These are phyloP conservation scores for Pharnaceum exiguum DNA, from an alignment of 148 eudicot genomes.

Conservation along the genomic window DNA sequence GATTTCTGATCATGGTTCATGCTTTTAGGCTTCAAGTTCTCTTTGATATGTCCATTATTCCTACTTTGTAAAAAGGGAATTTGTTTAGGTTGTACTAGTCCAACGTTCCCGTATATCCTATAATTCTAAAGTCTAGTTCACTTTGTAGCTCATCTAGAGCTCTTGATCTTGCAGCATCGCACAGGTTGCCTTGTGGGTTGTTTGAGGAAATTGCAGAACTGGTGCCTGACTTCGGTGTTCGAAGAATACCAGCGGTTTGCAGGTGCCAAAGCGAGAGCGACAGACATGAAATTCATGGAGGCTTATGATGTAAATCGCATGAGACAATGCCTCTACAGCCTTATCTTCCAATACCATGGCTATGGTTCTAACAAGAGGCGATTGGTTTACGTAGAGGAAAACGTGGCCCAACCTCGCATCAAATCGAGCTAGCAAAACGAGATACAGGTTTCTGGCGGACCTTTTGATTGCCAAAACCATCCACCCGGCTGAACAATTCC, in stretches of 20 bases:
- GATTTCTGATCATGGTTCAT: no score
- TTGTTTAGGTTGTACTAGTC: no score
- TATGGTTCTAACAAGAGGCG: slow-evolving; percentile 59
- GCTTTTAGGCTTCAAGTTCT: no score
- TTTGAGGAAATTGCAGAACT: slow-evolving; percentile 60
- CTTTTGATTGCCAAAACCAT: slow-evolving; percentile 10
- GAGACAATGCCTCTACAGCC: slow-evolving; percentile 49
- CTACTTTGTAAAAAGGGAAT: no score
- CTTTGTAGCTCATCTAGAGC: neutral
- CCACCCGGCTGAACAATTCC: neutral
- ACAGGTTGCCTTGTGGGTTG: slow-evolving; percentile 74
- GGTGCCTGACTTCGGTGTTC: slow-evolving; percentile 51
- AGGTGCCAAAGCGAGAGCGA: slow-evolving; percentile 50
- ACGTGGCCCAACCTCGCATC: slow-evolving; percentile 36
- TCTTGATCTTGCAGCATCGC: slow-evolving; percentile 55
- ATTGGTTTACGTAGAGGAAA: slow-evolving; percentile 42
- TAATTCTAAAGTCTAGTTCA: no score
- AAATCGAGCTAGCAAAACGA: slow-evolving; percentile 22
- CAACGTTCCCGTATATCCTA: no score
- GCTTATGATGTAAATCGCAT: slow-evolving; percentile 35
- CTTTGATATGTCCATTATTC: no score
- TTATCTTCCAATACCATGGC: slow-evolving; percentile 61
- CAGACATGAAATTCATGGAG: slow-evolving; percentile 61
- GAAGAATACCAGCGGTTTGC: slow-evolving; percentile 66
- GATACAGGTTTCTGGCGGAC: slow-evolving; percentile 11